Percentiles rank a stretch among this genome's conserved stretches.
Conservation (phyloP, 306 rosid species). For the Rosa lucieae region DNA sequence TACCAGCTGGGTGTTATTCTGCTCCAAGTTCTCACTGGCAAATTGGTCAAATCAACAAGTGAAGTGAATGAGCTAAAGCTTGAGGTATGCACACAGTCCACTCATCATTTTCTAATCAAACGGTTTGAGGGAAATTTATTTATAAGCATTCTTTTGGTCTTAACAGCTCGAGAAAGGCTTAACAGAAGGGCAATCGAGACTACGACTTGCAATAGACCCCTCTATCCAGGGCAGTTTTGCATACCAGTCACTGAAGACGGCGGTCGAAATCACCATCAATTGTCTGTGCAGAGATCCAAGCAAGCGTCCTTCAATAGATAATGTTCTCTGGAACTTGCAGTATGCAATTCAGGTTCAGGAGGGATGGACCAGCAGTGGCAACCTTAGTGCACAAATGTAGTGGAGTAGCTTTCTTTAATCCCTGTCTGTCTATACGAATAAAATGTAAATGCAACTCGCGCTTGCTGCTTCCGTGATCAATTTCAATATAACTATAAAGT, state of each 20-base stretch:
- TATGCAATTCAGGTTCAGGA: conserved; percentile 92
- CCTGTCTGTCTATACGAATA: conserved; percentile 16
- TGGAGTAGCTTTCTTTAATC: not conserved
- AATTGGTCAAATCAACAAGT: conserved; percentile 40
- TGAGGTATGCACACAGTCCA: conserved; percentile 42
- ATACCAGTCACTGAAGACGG: conserved; percentile 65
- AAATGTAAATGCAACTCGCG: conserved; percentile 27
- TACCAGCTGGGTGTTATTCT: conserved; percentile 75
- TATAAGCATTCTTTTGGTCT: not conserved
- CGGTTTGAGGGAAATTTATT: not conserved
- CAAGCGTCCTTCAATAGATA: conserved; percentile 86
- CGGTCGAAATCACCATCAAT: conserved; percentile 59
- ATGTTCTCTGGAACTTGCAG: conserved; percentile 86
- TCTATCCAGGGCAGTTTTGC: conserved; percentile 56
- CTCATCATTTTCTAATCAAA: not conserved
- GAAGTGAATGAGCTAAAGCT: conserved; percentile 55
- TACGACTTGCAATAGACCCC: conserved; percentile 42
- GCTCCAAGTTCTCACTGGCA: conserved; percentile 75
- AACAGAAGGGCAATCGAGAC: conserved; percentile 45
- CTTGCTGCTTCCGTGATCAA: not conserved
- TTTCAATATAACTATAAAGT: not conserved
- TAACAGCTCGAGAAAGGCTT: conserved; percentile 63
- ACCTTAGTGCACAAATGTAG: conserved; percentile 46
- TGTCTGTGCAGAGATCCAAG: conserved; percentile 62
- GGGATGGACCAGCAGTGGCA: conserved; percentile 86